Conservation (phyloP, 805 yeast genomes). For the Blastobotrys parvus region DNA sequence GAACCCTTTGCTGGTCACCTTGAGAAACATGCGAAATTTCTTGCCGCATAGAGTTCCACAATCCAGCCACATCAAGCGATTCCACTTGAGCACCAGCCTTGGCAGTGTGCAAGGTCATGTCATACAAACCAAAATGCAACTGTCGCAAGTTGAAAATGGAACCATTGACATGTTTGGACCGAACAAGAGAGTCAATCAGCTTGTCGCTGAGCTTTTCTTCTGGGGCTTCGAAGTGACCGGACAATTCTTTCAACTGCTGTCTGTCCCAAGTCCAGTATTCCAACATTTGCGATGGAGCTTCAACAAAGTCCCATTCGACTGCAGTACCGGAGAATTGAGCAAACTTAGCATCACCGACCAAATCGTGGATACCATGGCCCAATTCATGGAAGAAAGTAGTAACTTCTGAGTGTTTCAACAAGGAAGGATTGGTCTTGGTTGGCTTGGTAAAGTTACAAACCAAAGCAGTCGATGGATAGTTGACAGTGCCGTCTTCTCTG, state of each 20-base stretch:
- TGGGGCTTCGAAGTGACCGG: constrained; percentile 54
- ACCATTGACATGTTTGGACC: constrained; percentile 67
- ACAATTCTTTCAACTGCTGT: constrained; percentile 46
- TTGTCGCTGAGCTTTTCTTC: constrained; percentile 50
- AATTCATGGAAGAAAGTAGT: constrained; percentile 83
- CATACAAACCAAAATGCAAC: constrained; percentile 70
- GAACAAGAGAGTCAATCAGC: constrained; percentile 48
- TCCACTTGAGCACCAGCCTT: constrained; percentile 24
- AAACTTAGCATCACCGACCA: constrained; percentile 57
- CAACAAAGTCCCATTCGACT: constrained; percentile 81
- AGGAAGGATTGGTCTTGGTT: constrained; percentile 56
- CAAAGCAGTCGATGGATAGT: constrained; percentile 64
- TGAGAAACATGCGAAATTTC: constrained; percentile 47
- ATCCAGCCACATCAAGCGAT: constrained; percentile 41
- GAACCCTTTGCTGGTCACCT: constrained; percentile 46
- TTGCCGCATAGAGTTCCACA: constrained; percentile 62
- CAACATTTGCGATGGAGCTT: constrained; percentile 84
- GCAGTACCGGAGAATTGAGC: constrained; percentile 68
- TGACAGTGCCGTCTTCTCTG: constrained; percentile 40
- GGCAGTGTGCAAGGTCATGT: constrained; percentile 57
- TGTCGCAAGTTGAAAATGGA: constrained; percentile 68
- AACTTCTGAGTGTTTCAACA: constrained; percentile 70
- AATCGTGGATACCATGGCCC: constrained; percentile 81
- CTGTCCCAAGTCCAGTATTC: constrained; percentile 85
- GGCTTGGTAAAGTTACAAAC: constrained; percentile 84